phyloP scores from a whole-genome alignment of 345 rosid species.

The Xanthoceras sorbifolium region DNA sequence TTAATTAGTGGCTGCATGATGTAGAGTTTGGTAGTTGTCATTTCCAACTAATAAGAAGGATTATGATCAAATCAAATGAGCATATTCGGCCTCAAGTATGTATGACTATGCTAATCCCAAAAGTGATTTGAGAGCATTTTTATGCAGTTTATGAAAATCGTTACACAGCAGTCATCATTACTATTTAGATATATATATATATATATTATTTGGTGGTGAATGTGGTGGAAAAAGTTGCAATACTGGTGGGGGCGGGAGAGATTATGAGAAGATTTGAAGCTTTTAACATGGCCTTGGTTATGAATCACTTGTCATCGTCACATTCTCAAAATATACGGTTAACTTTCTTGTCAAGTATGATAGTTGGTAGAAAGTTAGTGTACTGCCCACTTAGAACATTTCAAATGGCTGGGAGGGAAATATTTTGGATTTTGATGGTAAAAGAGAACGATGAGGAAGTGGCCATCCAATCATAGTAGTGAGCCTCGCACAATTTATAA shows the following conservation, averaged over 20 bases:
- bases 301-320: not conserved
- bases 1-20: not conserved
- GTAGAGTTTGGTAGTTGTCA: not conserved
- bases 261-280: not conserved
- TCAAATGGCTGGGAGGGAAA: not conserved
- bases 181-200: not conserved
- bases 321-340: not conserved
- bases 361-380: not conserved
- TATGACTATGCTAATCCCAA: not conserved
- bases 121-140: slow-evolving; percentile 7
- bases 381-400: not conserved
- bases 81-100: not conserved
- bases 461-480: not conserved
- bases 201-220: slow-evolving; percentile 5
- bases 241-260: not conserved
- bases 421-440: not conserved
- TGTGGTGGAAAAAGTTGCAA: slow-evolving; percentile 3
- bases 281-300: not conserved
- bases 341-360: not conserved
- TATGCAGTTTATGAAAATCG: not conserved
- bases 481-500: not conserved
- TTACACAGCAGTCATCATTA: not conserved
- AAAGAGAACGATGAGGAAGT: not conserved
- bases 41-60: not conserved
- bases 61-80: not conserved